Percentiles rank a stretch among this genome's conserved stretches.
Conservation (phyloP, 441 rosid genomes). For the Dalechampia spathulata region DNA sequence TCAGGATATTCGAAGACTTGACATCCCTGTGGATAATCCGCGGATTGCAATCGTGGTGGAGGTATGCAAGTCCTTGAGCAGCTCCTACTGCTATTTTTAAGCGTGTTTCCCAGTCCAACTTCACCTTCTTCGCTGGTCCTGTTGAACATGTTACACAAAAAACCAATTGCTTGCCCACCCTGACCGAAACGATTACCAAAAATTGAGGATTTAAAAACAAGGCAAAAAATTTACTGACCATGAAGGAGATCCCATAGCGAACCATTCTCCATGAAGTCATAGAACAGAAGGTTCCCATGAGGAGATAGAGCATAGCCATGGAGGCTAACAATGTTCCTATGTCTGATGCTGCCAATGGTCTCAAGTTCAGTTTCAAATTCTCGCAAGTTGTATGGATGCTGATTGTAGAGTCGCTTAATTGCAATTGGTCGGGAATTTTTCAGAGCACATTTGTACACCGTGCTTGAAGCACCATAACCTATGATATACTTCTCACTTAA, state of each 20-base stretch:
- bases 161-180: neutral
- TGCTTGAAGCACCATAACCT: conserved; percentile 91
- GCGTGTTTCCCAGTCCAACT: conserved; percentile 91
- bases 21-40: conserved; percentile 83
- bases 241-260: conserved; percentile 97
- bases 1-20: conserved; percentile 81
- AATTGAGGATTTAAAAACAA: neutral
- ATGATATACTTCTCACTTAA: conserved; percentile 66
- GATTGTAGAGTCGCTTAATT: conserved; percentile 82
- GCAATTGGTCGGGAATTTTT: conserved; percentile 91
- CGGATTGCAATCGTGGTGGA: conserved; percentile 94
- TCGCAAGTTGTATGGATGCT: conserved; percentile 41
- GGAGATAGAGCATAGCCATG: conserved; percentile 85
- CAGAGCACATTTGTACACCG: conserved; percentile 67
- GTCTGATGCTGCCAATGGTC: conserved; percentile 90
- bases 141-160: neutral
- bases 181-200: neutral
- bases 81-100: conserved; percentile 82
- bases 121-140: conserved; percentile 80
- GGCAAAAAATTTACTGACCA: conserved; percentile 38
- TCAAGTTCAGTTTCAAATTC: conserved; percentile 95
- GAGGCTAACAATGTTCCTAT: conserved; percentile 79
- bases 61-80: conserved; percentile 93
- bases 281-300: conserved; percentile 81
- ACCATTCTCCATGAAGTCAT: conserved; percentile 94